A percentile compares a stretch with the other conserved stretches of the same genome.
Conservation (phyloP, 2,329 filamentous ascomycete species). For the Cadophora sp. region DNA sequence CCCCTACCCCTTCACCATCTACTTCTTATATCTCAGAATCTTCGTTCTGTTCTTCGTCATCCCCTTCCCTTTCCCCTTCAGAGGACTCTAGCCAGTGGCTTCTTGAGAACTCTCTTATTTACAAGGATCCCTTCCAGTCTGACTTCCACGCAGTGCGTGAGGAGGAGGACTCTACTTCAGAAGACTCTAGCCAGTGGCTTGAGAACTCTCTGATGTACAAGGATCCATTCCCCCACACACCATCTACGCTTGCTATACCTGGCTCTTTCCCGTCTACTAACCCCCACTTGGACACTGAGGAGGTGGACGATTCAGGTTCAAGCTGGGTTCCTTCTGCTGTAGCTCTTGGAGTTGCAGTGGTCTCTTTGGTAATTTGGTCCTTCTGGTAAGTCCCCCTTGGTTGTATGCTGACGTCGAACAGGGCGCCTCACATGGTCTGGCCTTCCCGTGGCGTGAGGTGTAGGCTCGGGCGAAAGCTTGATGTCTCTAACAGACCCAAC, state of each 20-base stretch:
- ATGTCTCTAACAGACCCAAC: slow-evolving; percentile 6
- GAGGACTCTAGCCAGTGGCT: not conserved
- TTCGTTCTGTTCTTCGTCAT: not conserved
- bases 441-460: not conserved
- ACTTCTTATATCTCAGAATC: not conserved
- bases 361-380: not conserved
- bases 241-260: not conserved
- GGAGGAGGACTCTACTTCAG: not conserved
- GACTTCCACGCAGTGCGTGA: not conserved
- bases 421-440: slow-evolving; percentile 9
- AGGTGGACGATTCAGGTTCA: slow-evolving; percentile 6
- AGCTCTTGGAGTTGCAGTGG: slow-evolving; percentile 4
- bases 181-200: not conserved
- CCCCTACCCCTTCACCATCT: not conserved
- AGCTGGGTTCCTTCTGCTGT: slow-evolving; percentile 3
- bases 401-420: not conserved
- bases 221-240: not conserved
- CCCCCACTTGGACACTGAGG: slow-evolving; percentile 1
- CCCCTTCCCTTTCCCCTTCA: not conserved
- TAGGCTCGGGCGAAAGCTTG: slow-evolving; percentile 1
- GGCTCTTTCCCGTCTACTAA: not conserved
- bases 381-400: slow-evolving; percentile 7
- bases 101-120: not conserved
- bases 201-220: not conserved
- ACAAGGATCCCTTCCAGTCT: not conserved